Percentiles rank a stretch among this genome's conserved stretches.
phyloP scores from a whole-genome alignment of 306 rosid species.

The Cucumis melo region DNA sequence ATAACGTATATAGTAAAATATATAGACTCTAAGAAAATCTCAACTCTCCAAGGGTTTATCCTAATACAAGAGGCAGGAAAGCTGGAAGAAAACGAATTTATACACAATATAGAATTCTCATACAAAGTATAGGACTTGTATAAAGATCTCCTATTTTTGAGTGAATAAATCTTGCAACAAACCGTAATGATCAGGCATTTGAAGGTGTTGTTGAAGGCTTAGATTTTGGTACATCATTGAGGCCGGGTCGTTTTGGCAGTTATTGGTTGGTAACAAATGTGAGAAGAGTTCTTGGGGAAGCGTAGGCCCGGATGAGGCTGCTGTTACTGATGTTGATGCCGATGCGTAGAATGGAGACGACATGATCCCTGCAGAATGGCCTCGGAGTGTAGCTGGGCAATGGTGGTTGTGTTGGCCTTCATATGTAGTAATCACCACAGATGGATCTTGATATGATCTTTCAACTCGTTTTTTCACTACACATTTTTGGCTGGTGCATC shows the following conservation, averaged over 20 bases:
- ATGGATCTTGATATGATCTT: conserved; percentile 64
- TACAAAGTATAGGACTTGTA: neutral
- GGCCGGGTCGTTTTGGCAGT: conserved; percentile 18
- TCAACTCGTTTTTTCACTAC: conserved; percentile 73
- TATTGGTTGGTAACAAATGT: conserved; percentile 41
- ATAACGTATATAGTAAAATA: neutral
- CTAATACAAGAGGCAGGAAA: neutral
- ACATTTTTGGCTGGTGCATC: conserved; percentile 80
- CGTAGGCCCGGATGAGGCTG: conserved; percentile 11
- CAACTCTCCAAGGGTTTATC: neutral
- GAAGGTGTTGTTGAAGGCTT: conserved; percentile 22
- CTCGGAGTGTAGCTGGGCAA: conserved; percentile 66
- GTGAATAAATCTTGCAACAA: conserved; percentile 54
- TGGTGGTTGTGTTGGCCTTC: conserved; percentile 90
- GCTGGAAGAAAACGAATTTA: neutral
- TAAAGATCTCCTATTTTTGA: conserved; percentile 32
- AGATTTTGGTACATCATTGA: conserved; percentile 32
- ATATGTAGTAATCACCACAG: conserved; percentile 70
- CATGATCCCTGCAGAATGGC: conserved; percentile 41
- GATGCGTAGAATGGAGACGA: conserved; percentile 30
- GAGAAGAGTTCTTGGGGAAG: conserved; percentile 47
- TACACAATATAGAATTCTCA: neutral
- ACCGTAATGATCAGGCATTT: conserved; percentile 33
- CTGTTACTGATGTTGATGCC: conserved; percentile 9
- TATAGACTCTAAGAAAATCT: neutral